Conservation (phyloP, 169 alveolate species). For the Perkinsus chesapeaki region DNA sequence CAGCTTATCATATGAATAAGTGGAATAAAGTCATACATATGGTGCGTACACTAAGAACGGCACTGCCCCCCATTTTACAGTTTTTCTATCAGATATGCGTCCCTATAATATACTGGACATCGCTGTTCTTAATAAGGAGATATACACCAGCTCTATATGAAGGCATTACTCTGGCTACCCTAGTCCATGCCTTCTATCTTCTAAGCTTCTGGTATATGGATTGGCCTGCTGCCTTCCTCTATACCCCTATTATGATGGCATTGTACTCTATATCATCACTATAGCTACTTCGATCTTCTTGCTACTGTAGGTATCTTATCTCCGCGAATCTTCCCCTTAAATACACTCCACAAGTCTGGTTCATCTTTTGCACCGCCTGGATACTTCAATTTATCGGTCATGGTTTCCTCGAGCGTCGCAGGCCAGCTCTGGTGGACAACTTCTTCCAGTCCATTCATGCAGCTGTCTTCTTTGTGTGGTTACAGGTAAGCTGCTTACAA, state of each 20-base stretch:
- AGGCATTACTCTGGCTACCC: not conserved
- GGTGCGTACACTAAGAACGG: no score
- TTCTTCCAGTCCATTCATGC: not conserved
- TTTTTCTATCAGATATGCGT: not conserved
- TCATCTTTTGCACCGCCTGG: not conserved
- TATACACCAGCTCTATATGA: not conserved
- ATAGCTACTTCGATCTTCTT: not conserved
- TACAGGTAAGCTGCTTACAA: not conserved
- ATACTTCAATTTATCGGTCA: not conserved
- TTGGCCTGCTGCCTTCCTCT: not conserved
- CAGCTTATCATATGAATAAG: not conserved
- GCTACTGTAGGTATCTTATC: not conserved
- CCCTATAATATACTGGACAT: not conserved
- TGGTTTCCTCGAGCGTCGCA: not conserved
- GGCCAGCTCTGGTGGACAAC: not conserved
- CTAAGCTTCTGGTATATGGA: not conserved
- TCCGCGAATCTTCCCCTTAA: not conserved
- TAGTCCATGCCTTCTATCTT: not conserved
- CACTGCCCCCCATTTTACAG: no score
- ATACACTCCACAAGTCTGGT: not conserved
- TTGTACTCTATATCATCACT: not conserved
- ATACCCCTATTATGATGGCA: not conserved
- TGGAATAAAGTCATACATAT: not conserved
- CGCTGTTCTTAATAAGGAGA: not conserved
- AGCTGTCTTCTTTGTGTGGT: not conserved